These are phyloP conservation scores for Endocalyx cinctus DNA, from an alignment of 2,329 filamentous ascomycete genomes.

Conservation along the genomic window DNA sequence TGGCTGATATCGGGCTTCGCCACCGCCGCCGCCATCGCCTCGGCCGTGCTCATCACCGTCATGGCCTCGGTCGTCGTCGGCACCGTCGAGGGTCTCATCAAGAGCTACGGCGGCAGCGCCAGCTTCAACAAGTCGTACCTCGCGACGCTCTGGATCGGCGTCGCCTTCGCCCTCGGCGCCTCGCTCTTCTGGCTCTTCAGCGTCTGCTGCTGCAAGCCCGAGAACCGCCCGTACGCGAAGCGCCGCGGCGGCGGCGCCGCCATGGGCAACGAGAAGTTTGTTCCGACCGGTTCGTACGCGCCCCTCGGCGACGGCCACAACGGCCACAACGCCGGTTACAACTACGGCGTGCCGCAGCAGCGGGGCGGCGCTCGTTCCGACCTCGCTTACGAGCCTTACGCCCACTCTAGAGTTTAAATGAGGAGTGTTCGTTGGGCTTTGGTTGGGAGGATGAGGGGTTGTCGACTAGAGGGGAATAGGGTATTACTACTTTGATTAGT, in stretches of 20 bases:
- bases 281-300: conserved; percentile 40
- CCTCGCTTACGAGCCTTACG: conserved; percentile 61
- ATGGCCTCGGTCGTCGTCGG: conserved; percentile 67
- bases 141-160: conserved; percentile 71
- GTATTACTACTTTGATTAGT: no score
- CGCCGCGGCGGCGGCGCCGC: conserved; percentile 26
- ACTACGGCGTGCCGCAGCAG: conserved; percentile 37
- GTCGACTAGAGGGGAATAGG: no score
- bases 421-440: no score
- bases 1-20: conserved; percentile 69
- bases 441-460: no score
- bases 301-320: conserved; percentile 37
- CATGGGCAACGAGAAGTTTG: conserved; percentile 51
- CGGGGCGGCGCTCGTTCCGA: conserved; percentile 41
- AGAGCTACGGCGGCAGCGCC: conserved; percentile 66
- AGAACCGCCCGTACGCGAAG: conserved; percentile 35
- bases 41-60: conserved; percentile 69
- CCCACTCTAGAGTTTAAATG: conserved; percentile 45
- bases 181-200: conserved; percentile 88
- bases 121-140: conserved; percentile 67
- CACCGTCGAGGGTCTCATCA: conserved; percentile 61
- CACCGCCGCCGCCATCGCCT: conserved; percentile 49
- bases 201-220: conserved; percentile 81
- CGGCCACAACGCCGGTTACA: conserved; percentile 24
- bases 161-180: conserved; percentile 69